Evolutionary conservation across 768 basidiomycete species (phyloP).

Genomic region (Baorangia bicolor): DNA sequence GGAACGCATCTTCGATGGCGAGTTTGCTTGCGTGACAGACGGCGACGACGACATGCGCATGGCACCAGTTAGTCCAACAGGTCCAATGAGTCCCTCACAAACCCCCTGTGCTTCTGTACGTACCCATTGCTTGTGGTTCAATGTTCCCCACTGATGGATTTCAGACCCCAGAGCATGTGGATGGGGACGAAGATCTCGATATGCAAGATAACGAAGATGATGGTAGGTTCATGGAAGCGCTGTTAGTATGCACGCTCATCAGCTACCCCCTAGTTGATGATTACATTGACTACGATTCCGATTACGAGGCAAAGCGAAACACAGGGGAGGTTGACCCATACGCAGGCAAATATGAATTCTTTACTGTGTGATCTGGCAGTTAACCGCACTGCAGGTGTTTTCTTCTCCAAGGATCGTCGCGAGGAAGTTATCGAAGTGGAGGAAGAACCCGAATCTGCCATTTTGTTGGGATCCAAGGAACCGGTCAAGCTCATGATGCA

Average conservation of each 20-base stretch:
- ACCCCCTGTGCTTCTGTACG: slow-evolving; percentile 28
- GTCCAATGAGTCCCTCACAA: slow-evolving; percentile 29
- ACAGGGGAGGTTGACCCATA: slow-evolving; percentile 81
- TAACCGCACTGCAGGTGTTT: slow-evolving; percentile 58
- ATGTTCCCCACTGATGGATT: background rate
- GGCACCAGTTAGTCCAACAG: slow-evolving; percentile 28
- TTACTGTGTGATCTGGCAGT: background rate
- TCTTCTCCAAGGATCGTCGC: slow-evolving; percentile 91
- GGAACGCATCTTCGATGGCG: slow-evolving; percentile 80
- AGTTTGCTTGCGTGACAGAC: slow-evolving; percentile 70
- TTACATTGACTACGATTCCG: slow-evolving; percentile 81
- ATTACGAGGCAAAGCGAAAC: slow-evolving; percentile 53
- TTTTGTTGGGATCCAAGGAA: slow-evolving; percentile 44
- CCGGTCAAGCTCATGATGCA: slow-evolving; percentile 72
- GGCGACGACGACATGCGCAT: slow-evolving; percentile 52
- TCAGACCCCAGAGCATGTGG: slow-evolving; percentile 62
- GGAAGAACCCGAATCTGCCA: slow-evolving; percentile 61
- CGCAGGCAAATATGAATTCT: slow-evolving; percentile 52
- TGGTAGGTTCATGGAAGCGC: slow-evolving; percentile 29
- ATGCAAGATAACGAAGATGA: slow-evolving; percentile 53
- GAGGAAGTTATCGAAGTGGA: slow-evolving; percentile 93
- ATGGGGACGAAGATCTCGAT: slow-evolving; percentile 48
- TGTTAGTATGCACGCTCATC: slow-evolving; percentile 9
- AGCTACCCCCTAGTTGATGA: slow-evolving; percentile 42
- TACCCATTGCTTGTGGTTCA: background rate